Conservation (phyloP, 2,329 filamentous ascomycete genomes). For the Didymellaceae sp. region DNA sequence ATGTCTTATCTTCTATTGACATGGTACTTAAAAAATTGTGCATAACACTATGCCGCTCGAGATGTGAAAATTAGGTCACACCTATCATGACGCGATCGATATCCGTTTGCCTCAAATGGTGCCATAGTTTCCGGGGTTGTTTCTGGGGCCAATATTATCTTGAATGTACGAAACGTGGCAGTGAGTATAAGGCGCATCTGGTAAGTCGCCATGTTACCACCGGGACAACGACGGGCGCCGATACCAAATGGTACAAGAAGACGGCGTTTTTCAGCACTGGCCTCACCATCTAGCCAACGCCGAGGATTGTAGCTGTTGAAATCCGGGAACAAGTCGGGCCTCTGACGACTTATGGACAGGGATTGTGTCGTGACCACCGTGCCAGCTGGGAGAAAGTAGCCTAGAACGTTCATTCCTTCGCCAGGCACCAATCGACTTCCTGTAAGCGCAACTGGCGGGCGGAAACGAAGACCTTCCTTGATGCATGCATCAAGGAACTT, state of each 20-base stretch:
- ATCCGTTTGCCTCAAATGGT: conserved; percentile 31
- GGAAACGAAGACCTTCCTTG: conserved; percentile 31
- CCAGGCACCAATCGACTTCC: conserved; percentile 26
- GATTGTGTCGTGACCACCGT: conserved; percentile 27
- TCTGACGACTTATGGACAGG: conserved; percentile 27
- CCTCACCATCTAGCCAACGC: conserved; percentile 25
- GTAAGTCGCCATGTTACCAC: conserved; percentile 30
- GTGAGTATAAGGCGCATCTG: conserved; percentile 29
- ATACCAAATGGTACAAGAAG: conserved; percentile 27
- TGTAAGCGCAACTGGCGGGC: conserved; percentile 29
- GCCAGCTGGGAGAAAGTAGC: conserved; percentile 23
- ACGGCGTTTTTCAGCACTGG: conserved; percentile 20
- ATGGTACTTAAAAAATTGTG: no score
- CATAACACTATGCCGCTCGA: background rate
- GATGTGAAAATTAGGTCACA: conserved; percentile 27
- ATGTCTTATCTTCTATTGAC: no score
- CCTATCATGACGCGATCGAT: conserved; percentile 25
- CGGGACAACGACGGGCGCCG: conserved; percentile 27
- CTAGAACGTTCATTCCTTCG: conserved; percentile 23
- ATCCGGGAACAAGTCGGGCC: conserved; percentile 29
- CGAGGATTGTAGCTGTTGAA: conserved; percentile 26
- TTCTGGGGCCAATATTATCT: conserved; percentile 22
- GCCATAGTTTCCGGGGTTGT: conserved; percentile 29
- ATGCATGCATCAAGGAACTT: conserved; percentile 27
- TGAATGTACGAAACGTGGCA: conserved; percentile 25